Conservation (phyloP, 805 yeast species). For the Cyberlindnera amylophila region DNA sequence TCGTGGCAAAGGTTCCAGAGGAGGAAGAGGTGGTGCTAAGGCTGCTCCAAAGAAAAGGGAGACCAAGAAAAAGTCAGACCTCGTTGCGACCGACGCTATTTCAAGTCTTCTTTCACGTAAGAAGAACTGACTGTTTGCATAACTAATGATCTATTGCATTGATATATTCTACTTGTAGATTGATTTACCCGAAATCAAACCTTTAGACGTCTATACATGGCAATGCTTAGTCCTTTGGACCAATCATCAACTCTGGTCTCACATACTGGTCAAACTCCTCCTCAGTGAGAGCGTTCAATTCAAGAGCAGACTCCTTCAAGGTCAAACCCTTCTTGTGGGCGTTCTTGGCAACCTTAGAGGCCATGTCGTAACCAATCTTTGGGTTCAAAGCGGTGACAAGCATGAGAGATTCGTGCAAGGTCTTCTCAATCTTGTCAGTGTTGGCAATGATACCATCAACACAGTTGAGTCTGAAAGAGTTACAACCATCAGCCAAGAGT, state of each 20-base stretch:
- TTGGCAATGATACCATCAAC: slow-evolving; percentile 93
- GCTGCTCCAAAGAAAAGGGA: not conserved
- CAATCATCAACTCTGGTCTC: slow-evolving; percentile 96
- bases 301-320: slow-evolving; percentile 89
- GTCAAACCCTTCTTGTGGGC: slow-evolving; percentile 98
- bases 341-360: slow-evolving; percentile 96
- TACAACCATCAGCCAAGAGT: slow-evolving; percentile 82
- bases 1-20: not conserved
- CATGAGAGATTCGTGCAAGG: slow-evolving; percentile 93
- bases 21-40: not conserved
- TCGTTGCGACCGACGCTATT: not conserved
- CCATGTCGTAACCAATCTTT: slow-evolving; percentile 96
- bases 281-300: slow-evolving; percentile 76
- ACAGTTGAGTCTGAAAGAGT: slow-evolving; percentile 91
- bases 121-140: not conserved
- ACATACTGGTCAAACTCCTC: slow-evolving; percentile 96
- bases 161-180: too few species aligned
- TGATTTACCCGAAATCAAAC: not conserved
- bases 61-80: not conserved
- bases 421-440: slow-evolving; percentile 77
- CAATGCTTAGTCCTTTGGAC: slow-evolving; percentile 54
- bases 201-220: not conserved
- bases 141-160: not conserved
- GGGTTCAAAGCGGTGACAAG: slow-evolving; percentile 98
- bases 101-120: not conserved